Percentiles rank a stretch among this genome's conserved stretches.
Evolutionary conservation across 495 filamentous ascomycete species (phyloP).

Genomic region (Polyplosphaeria fusca): DNA sequence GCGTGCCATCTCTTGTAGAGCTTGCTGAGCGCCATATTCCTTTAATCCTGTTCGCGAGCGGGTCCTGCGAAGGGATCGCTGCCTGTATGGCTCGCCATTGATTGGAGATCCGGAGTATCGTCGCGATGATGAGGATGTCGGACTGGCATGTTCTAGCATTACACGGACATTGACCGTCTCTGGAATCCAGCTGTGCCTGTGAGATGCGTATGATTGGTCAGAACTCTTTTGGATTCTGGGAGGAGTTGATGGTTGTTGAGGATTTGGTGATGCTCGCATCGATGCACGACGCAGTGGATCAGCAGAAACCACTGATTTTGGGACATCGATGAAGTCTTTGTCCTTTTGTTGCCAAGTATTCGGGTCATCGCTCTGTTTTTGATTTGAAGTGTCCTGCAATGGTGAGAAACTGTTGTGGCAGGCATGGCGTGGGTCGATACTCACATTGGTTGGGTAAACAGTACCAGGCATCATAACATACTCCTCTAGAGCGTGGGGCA

Average conservation of each 20-base stretch:
- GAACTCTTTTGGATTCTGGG: not conserved
- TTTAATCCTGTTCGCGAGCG: conserved; percentile 27
- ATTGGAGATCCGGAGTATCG: conserved; percentile 25
- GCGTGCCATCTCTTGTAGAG: conserved; percentile 19
- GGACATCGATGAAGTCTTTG: not conserved
- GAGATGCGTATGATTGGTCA: not conserved
- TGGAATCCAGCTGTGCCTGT: conserved; percentile 18
- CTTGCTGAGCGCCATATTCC: conserved; percentile 28
- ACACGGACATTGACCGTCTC: conserved; percentile 33
- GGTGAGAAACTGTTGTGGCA: not conserved
- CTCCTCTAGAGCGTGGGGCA: conserved; percentile 21
- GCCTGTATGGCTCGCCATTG: not conserved
- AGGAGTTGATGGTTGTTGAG: conserved; percentile 3
- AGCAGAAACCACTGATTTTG: not conserved
- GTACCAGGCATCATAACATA: conserved; percentile 32
- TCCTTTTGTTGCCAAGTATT: not conserved
- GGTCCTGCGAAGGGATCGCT: conserved; percentile 18
- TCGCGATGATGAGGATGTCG: conserved; percentile 5
- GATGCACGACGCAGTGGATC: too few relatives aligned
- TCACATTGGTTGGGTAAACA: conserved; percentile 28
- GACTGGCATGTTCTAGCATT: conserved; percentile 17
- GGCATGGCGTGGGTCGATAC: not conserved
- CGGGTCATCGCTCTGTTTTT: not conserved
- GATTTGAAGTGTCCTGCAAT: not conserved
- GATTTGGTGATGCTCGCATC: too few relatives aligned